Base-by-base conservation (phyloP, 768 basidiomycete species). In the Boletus subparvulus region DNA sequence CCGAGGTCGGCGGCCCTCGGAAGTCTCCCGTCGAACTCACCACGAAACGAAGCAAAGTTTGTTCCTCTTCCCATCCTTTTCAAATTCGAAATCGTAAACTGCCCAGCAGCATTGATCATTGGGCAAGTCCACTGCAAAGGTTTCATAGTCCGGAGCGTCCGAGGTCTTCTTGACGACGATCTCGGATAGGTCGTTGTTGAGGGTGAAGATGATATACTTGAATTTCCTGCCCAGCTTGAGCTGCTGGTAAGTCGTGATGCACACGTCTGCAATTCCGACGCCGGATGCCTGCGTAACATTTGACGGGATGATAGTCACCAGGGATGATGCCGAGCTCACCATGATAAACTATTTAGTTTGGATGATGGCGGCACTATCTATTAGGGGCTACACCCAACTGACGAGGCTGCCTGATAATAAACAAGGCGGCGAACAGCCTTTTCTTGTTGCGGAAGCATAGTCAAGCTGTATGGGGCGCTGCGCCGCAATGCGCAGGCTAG, bases 11-110 rank as follows among this genome's bases (percentile, higher is more conserved):
- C 35, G 28, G n/a, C 17, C 44, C 19, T 46, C 43, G 40, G 30
- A 37, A 10, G 19, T 71, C 30, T n/a, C 11, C 4, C 16, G 17
- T 10, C 12, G 10, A 26, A 58, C 66, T 9, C 68, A 97, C 96
- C 96, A 99, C 47, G 84, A 82, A 69, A 84, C 66, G 71, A 98
- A 95, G 62, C 78, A 73, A 55, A 98, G 77, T 79, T 97, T 98
- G 79, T 86, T 93, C 74, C 94, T 82, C 75, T 81, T 86, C 37
- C 77, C 88, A 10, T 78, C 86, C 53, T 80, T 85, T 76, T 87
- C 81, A 65, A 80, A 98, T 63, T 91, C 87, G 60, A 95, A 87
- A 72, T 98, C 94, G 66, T 94, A 96, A 24, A 98, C 82, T n/a
- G 89, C 95, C 84, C 86, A 99, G 74, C 90, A 78, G 68, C 89